Base-by-base conservation (phyloP, 106 monocot species). In the Apostasia ramifera region DNA sequence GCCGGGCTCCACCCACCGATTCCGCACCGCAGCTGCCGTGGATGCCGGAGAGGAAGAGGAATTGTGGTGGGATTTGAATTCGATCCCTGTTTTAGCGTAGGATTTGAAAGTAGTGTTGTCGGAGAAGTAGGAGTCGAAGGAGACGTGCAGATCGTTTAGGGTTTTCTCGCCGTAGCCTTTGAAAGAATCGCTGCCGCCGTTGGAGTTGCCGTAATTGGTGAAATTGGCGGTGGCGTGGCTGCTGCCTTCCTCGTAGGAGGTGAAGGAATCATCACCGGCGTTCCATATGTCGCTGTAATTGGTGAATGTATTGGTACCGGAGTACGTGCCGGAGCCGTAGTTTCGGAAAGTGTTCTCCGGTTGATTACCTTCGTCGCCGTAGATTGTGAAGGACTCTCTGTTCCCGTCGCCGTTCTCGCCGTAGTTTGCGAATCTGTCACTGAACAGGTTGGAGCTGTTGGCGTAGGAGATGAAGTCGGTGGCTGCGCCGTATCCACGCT, bases 261-360 rank as follows among this genome's bases (percentile, higher is more conserved):
- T 14, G 81, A 97, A 97, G 52, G 42, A 59, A 70, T 89, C 86
- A 70, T 92, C 92, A 10, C 97, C 97, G 14, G 92, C 92, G 70
- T 97, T 97, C 57, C 92, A 71, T 57, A 79, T 54, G 58, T 87
- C 84, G 37, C 97, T 66, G 77, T 97, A 97, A n/a, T 39, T 71
- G 46, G 61, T 71, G 86, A 97, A 97, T 8, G 39, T 40, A 48
- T 48, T 54, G 6, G 74, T 76, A 7, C 76, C 56, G 47, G 67
- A 78, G 43, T 74, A 70, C n/a, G 77, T 81, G 60, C 67, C 15
- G 74, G 77, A 75, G 15, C 92, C 97, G 78, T 98, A 98, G 39
- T 75, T 80, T 61, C 76, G 43, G 87, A 98, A 98, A 48, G 74
- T 69, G 74, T 82, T 77, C 53, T 75, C 77, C 26, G 92, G 92